A percentile compares a stretch with the other conserved stretches of the same genome.
These are phyloP conservation scores for Catharanthus roseus DNA, from an alignment of 257 asterid species.

Conservation along the genomic window DNA sequence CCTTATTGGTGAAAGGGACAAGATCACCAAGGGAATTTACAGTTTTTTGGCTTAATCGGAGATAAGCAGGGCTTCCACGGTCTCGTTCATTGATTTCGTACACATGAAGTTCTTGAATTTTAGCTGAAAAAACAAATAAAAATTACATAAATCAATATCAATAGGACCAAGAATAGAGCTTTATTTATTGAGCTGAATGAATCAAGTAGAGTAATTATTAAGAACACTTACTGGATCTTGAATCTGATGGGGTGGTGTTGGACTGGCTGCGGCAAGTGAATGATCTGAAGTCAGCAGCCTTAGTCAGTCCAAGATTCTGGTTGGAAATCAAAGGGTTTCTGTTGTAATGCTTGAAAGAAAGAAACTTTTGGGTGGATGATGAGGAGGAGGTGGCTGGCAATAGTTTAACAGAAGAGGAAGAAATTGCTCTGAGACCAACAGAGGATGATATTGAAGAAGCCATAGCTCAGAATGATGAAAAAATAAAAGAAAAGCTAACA, in stretches of 20 bases:
- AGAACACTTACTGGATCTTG: slow-evolving; percentile 34
- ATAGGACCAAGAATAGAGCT: background rate
- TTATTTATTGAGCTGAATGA: background rate
- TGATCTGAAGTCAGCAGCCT: slow-evolving; percentile 27
- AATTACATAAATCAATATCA: background rate
- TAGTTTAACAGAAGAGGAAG: slow-evolving; percentile 39
- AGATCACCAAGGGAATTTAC: slow-evolving; percentile 88
- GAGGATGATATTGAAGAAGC: slow-evolving; percentile 53
- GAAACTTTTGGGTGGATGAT: slow-evolving; percentile 22
- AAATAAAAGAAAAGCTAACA: background rate
- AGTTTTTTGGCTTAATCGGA: slow-evolving; percentile 72
- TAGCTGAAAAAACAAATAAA: slow-evolving; percentile 26
- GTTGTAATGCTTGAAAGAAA: slow-evolving; percentile 25
- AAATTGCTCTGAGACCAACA: slow-evolving; percentile 35
- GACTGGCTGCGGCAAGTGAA: slow-evolving; percentile 52
- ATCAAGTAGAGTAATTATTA: too few relatives aligned
- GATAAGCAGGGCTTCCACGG: slow-evolving; percentile 97
- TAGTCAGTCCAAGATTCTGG: slow-evolving; percentile 27
- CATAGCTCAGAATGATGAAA: slow-evolving; percentile 26
- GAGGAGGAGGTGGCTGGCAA: slow-evolving; percentile 27
- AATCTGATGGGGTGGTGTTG: slow-evolving; percentile 34
- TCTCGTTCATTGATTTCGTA: slow-evolving; percentile 92
- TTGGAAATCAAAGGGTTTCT: slow-evolving; percentile 36
- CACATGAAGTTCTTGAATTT: slow-evolving; percentile 66
- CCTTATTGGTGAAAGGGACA: slow-evolving; percentile 95